Conservation (phyloP, 2,329 filamentous ascomycete species). For the Colletotrichum plurivorum region DNA sequence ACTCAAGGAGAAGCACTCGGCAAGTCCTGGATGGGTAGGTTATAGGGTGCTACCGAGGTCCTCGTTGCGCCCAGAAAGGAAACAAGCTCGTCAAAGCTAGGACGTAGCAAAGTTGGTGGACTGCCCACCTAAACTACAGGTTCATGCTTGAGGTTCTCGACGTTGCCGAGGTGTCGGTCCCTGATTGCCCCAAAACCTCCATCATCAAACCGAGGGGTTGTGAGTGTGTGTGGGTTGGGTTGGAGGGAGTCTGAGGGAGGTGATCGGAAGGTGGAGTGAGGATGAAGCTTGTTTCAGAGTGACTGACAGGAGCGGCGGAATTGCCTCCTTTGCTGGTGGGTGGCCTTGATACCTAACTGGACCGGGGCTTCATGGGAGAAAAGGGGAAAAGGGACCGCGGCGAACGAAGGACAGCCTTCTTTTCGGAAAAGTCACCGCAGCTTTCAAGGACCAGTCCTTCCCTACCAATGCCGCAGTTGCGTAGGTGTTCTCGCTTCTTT, state of each 20-base stretch:
- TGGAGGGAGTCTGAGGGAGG: neutral
- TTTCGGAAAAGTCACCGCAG: neutral
- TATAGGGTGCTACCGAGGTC: neutral
- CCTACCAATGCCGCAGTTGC: neutral
- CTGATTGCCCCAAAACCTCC: neutral
- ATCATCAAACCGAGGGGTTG: slow-evolving; percentile 11
- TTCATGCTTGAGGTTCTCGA: neutral
- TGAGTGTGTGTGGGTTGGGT: too few species aligned
- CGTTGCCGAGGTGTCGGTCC: neutral
- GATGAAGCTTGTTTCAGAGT: slow-evolving; percentile 38
- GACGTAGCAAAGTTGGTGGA: too few species aligned
- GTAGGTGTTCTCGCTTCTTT: neutral
- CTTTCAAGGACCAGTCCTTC: neutral
- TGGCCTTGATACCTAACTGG: neutral
- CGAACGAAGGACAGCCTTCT: neutral
- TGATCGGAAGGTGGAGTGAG: slow-evolving; percentile 18
- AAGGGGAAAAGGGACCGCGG: neutral
- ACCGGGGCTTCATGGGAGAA: neutral
- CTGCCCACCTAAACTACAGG: neutral
- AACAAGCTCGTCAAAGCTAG: slow-evolving; percentile 13
- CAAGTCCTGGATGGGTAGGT: too few species aligned
- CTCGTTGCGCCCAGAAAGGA: neutral
- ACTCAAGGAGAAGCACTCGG: too few species aligned
- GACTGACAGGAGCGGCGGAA: slow-evolving; percentile 16
- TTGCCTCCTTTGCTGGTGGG: slow-evolving; percentile 2